Evolutionary conservation across 2,329 filamentous ascomycete genomes (phyloP).

Genomic region (Gnomoniopsis smithogilvyi): DNA sequence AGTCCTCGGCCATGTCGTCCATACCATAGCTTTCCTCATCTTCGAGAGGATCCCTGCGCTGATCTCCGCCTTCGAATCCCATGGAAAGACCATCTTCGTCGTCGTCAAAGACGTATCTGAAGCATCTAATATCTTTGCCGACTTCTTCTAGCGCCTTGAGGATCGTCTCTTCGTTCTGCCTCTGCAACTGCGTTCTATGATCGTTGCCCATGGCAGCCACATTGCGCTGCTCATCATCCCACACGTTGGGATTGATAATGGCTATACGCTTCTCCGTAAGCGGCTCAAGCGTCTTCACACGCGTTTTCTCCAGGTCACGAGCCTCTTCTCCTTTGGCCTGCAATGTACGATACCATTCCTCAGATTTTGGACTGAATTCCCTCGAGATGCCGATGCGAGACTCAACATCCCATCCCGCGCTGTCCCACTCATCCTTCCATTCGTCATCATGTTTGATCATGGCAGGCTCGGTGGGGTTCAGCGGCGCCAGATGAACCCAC

Average conservation of each 20-base stretch:
- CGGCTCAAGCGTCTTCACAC: not conserved
- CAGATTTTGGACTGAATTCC: not conserved
- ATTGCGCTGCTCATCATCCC: not conserved
- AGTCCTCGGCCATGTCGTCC: not conserved
- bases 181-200: slow-evolving; percentile 1
- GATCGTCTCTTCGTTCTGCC: not conserved
- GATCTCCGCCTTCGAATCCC: not conserved
- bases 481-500: not conserved
- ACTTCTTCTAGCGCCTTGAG: slow-evolving; percentile 5
- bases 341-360: not conserved
- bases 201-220: not conserved
- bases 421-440: slow-evolving; percentile 1
- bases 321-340: not conserved
- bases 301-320: not conserved
- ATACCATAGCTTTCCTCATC: not conserved
- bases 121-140: not conserved
- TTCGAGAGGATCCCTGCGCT: not conserved
- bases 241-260: slow-evolving; percentile 11
- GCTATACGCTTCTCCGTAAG: not conserved
- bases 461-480: not conserved
- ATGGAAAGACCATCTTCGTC: not conserved
- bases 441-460: slow-evolving; percentile 1
- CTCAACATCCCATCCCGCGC: not conserved
- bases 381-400: not conserved
- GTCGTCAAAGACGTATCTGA: not conserved